phyloP scores from a whole-genome alignment of 2,329 filamentous ascomycete genomes.

The Fusarium mundagurra region DNA sequence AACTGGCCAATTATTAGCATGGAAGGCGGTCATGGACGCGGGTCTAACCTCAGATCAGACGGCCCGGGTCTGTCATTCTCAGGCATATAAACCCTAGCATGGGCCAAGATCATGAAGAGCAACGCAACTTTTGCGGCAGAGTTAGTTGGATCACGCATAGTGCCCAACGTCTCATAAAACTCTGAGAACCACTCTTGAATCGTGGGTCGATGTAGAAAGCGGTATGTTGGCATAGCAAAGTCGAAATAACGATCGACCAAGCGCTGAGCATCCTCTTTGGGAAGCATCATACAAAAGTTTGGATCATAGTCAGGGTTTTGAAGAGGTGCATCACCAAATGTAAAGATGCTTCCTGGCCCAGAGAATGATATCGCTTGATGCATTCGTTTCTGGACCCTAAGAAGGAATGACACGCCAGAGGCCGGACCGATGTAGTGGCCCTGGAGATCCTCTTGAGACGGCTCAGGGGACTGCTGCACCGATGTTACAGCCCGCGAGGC shows the following conservation, averaged over 20 bases:
- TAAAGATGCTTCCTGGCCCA: slow-evolving; percentile 52
- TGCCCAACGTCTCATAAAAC: slow-evolving; percentile 49
- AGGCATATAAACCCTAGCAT: slow-evolving; percentile 55
- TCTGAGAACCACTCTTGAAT: slow-evolving; percentile 59
- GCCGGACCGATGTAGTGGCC: slow-evolving; percentile 48
- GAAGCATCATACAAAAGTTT: slow-evolving; percentile 52
- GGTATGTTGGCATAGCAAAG: slow-evolving; percentile 65
- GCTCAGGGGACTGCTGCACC: slow-evolving; percentile 43
- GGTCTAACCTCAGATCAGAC: slow-evolving; percentile 21
- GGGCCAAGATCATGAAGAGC: slow-evolving; percentile 62
- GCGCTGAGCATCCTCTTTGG: slow-evolving; percentile 47
- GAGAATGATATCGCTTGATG: slow-evolving; percentile 41
- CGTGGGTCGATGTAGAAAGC: slow-evolving; percentile 63
- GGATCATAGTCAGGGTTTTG: slow-evolving; percentile 47
- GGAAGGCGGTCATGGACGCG: too few species aligned
- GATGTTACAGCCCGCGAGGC: slow-evolving; percentile 17
- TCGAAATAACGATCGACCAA: slow-evolving; percentile 64
- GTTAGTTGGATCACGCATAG: slow-evolving; percentile 38
- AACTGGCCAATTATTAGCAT: background rate
- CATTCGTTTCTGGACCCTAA: slow-evolving; percentile 46
- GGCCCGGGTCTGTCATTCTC: slow-evolving; percentile 40
- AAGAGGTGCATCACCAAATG: slow-evolving; percentile 62
- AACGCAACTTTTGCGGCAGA: slow-evolving; percentile 52
- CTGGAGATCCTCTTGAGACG: slow-evolving; percentile 44
- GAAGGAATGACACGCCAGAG: slow-evolving; percentile 45